phyloP scores from a whole-genome alignment of 83 land plant species.

The Picea abies region DNA sequence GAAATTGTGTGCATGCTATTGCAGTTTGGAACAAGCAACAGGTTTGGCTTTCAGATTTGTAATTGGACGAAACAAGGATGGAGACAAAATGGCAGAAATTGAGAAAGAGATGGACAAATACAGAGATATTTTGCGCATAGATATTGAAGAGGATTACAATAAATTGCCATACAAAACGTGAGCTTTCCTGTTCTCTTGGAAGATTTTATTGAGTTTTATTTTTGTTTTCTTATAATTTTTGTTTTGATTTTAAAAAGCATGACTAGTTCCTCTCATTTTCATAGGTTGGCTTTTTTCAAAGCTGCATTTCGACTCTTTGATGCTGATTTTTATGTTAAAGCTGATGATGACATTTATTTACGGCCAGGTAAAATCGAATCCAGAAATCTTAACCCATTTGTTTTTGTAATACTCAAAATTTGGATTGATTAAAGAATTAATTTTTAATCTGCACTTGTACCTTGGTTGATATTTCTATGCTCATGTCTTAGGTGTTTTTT shows the following conservation, averaged over 20 bases:
- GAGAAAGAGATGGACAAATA: slow-evolving; percentile 56
- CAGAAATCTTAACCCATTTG: too few relatives aligned
- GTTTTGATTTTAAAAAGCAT: too few relatives aligned
- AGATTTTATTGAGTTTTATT: too few relatives aligned
- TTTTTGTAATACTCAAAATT: too few relatives aligned
- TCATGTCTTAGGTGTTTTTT: not conserved
- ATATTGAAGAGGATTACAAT: slow-evolving; percentile 58
- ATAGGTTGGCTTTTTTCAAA: slow-evolving; percentile 74
- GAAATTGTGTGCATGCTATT: too few relatives aligned
- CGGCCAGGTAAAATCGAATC: slow-evolving; percentile 89
- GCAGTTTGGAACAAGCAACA: slow-evolving; percentile 68
- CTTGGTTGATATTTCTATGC: not conserved
- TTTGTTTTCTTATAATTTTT: too few relatives aligned
- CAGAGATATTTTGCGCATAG: slow-evolving; percentile 67
- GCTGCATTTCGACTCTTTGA: slow-evolving; percentile 72
- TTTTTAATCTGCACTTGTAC: slow-evolving; percentile 8
- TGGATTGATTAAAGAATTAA: too few relatives aligned
- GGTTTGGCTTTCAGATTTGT: slow-evolving; percentile 80
- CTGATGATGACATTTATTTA: slow-evolving; percentile 78
- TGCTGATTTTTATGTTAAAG: slow-evolving; percentile 81
- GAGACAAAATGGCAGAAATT: slow-evolving; percentile 53
- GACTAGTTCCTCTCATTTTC: too few relatives aligned
- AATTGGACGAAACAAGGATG: slow-evolving; percentile 63
- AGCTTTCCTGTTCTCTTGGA: too few relatives aligned
- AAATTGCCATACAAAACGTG: slow-evolving; percentile 70